phyloP scores from a whole-genome alignment of 441 rosid genomes.

The Erodium moschatum region DNA sequence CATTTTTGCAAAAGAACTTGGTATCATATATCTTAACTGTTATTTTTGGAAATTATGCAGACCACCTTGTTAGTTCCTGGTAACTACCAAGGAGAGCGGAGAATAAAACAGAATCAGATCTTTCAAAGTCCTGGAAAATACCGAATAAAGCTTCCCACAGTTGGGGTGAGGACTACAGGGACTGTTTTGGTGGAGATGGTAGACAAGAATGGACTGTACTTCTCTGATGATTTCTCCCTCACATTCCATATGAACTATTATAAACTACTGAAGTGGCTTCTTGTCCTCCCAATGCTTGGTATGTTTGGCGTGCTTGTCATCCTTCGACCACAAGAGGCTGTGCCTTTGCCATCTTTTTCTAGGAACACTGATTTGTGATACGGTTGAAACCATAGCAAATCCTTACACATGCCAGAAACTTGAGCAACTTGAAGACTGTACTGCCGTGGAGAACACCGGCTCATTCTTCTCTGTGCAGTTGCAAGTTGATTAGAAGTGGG shows the following conservation, averaged over 20 bases:
- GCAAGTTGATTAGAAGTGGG: too few species aligned
- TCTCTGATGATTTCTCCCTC: slow-evolving; percentile 91
- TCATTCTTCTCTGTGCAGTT: too few species aligned
- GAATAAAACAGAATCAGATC: slow-evolving; percentile 56
- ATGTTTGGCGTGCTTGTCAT: slow-evolving; percentile 83
- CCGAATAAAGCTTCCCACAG: slow-evolving; percentile 72
- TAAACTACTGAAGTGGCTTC: slow-evolving; percentile 92
- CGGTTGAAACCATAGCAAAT: too few species aligned
- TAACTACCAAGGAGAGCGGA: slow-evolving; percentile 85
- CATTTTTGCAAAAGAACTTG: too few species aligned
- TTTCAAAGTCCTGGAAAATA: slow-evolving; percentile 68
- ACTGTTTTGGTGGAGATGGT: slow-evolving; percentile 90
- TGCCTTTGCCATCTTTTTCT: slow-evolving; percentile 88
- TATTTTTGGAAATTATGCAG: slow-evolving; percentile 32
- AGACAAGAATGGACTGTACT: slow-evolving; percentile 79
- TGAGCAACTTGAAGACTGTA: too few species aligned
- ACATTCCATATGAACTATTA: slow-evolving; percentile 98
- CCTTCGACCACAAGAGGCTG: slow-evolving; percentile 82
- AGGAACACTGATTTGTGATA: slow-evolving; percentile 70
- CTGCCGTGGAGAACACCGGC: too few species aligned
- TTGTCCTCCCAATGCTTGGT: slow-evolving; percentile 93
- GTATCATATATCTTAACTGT: background rate
- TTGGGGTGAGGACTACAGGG: slow-evolving; percentile 86
- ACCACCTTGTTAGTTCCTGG: slow-evolving; percentile 85
- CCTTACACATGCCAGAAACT: too few species aligned